phyloP scores from a whole-genome alignment of 352 stramenopile genomes.

The Phytophthora ramorum region DNA sequence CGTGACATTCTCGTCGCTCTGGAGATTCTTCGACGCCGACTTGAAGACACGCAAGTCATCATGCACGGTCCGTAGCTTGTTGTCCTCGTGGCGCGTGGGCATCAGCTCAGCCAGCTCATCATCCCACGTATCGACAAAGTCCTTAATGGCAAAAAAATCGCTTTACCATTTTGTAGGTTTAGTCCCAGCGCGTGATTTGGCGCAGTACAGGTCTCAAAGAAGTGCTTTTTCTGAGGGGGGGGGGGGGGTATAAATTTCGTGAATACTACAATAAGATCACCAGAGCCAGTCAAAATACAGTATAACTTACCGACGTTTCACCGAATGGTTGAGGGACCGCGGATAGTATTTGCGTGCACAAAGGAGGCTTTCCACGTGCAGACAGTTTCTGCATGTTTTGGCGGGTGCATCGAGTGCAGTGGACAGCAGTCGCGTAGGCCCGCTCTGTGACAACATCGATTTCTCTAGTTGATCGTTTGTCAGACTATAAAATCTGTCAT shows the following conservation, averaged over 20 bases:
- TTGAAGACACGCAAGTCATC: conserved; percentile 5
- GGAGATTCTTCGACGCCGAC: neutral
- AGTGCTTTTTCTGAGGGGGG: neutral
- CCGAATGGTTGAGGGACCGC: conserved; percentile 3
- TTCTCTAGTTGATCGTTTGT: too few species aligned
- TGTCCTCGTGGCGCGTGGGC: conserved; percentile 2
- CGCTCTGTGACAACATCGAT: too few species aligned
- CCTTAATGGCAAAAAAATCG: conserved; percentile 12
- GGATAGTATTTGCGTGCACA: too few species aligned
- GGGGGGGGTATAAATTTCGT: too few species aligned
- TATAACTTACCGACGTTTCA: conserved; percentile 5
- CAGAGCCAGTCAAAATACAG: neutral
- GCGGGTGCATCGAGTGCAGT: too few species aligned
- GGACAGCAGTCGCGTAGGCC: too few species aligned
- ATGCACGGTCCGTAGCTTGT: neutral
- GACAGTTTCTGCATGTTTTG: too few species aligned
- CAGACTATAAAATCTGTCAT: too few species aligned
- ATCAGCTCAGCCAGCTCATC: conserved; percentile 7
- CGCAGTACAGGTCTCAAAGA: neutral
- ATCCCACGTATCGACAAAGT: neutral
- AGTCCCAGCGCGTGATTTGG: conserved; percentile 8
- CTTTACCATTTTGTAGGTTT: conserved; percentile 8
- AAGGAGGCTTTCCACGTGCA: too few species aligned
- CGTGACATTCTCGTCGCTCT: conserved; percentile 11
- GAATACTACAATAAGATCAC: neutral